A percentile compares a stretch with the other conserved stretches of the same genome.
Evolutionary conservation across 2,329 filamentous ascomycete species (phyloP).

Genomic region (Eutypella sp.): DNA sequence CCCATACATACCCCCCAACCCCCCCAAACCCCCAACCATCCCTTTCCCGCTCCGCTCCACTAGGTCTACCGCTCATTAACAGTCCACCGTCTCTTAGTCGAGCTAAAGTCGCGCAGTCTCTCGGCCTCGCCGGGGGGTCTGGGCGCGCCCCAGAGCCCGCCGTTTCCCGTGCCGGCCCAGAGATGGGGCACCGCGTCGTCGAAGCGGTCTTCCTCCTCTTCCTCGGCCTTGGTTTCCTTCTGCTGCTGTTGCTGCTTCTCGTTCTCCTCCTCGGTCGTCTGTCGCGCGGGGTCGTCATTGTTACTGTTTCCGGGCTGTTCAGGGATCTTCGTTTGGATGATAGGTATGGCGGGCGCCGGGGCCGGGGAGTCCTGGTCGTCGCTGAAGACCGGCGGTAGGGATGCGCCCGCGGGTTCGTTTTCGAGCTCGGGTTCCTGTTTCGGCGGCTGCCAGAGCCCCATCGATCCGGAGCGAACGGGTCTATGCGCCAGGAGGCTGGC

Average conservation of each 20-base stretch:
- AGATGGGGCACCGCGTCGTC: conserved; percentile 14
- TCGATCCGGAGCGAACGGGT: conserved; percentile 35
- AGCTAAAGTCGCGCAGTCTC: conserved; percentile 21
- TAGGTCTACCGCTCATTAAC: conserved; percentile 23
- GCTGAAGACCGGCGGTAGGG: conserved; percentile 49
- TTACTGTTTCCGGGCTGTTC: too few relatives aligned
- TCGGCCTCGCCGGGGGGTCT: conserved; percentile 25
- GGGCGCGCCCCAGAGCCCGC: conserved; percentile 23
- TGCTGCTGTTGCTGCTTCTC: background rate
- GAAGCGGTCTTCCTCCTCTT: background rate
- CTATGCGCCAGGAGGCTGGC: conserved; percentile 16
- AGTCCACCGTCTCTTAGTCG: conserved; percentile 25
- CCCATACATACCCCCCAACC: too few relatives aligned
- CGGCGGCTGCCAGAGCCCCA: conserved; percentile 46
- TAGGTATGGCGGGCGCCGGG: background rate
- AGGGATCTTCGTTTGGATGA: background rate
- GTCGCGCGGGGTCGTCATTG: too few relatives aligned
- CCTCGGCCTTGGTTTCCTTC: background rate
- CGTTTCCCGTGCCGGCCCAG: conserved; percentile 19
- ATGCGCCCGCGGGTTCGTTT: conserved; percentile 18
- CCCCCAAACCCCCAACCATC: too few relatives aligned
- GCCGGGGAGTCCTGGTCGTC: conserved; percentile 25
- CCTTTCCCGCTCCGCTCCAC: too few relatives aligned
- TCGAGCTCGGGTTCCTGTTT: conserved; percentile 22
- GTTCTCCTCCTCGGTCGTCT: too few relatives aligned